Evolutionary conservation across 2,329 filamentous ascomycete species (phyloP).

Genomic region (Coniochaeta pulveracea): DNA sequence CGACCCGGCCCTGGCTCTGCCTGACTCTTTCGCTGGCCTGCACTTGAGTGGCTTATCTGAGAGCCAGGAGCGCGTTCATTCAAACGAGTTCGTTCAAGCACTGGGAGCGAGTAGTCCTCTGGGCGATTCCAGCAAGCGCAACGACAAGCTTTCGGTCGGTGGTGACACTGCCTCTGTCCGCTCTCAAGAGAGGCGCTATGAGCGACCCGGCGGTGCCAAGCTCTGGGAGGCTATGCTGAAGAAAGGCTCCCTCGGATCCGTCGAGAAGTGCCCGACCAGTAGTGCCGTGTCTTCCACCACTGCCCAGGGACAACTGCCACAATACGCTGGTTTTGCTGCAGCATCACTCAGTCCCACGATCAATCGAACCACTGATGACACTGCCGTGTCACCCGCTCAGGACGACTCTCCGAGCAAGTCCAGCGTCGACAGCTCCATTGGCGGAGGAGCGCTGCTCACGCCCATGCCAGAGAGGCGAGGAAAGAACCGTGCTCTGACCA

Average conservation of each 20-base stretch:
- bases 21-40: no score
- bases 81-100: background rate
- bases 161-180: constrained; percentile 7
- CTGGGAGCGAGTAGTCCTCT: background rate
- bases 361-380: constrained; percentile 9
- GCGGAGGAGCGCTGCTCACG: constrained; percentile 9
- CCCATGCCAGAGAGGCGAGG: constrained; percentile 23
- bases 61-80: background rate
- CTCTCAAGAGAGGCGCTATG: constrained; percentile 11
- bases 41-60: no score
- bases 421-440: constrained; percentile 8
- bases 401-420: constrained; percentile 12
- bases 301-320: constrained; percentile 41
- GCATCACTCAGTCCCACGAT: constrained; percentile 22
- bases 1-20: no score
- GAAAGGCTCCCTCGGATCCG: constrained; percentile 25
- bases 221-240: constrained; percentile 40
- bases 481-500: constrained; percentile 32
- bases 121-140: background rate
- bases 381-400: constrained; percentile 7
- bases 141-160: constrained; percentile 5
- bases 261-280: constrained; percentile 25
- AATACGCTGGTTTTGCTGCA: constrained; percentile 39
- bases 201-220: constrained; percentile 23
- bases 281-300: constrained; percentile 41